These are phyloP conservation scores for Phytopythium delawarense DNA, from an alignment of 352 stramenopile genomes.

Conservation along the genomic window DNA sequence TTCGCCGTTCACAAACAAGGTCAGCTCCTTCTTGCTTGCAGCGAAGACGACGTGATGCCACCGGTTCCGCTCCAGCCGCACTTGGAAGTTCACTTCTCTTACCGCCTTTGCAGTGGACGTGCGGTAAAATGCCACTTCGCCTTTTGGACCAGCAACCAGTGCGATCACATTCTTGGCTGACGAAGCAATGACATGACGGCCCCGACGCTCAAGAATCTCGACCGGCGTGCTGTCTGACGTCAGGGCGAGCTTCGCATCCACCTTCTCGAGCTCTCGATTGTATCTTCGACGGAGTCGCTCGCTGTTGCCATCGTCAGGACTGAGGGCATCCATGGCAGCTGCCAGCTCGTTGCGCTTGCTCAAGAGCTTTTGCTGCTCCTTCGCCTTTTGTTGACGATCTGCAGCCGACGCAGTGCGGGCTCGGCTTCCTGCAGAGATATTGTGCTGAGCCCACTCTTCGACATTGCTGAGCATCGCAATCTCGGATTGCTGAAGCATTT, in stretches of 20 bases:
- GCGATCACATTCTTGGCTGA: conserved; percentile 49
- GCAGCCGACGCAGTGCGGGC: conserved; percentile 5
- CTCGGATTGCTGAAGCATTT: conserved; percentile 33
- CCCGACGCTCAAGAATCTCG: conserved; percentile 42
- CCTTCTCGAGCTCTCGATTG: conserved; percentile 55
- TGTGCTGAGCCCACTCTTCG: conserved; percentile 29
- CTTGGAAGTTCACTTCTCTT: conserved; percentile 46
- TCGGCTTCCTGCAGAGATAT: conserved; percentile 12
- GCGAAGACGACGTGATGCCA: conserved; percentile 64
- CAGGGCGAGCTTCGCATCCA: conserved; percentile 50
- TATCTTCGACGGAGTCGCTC: conserved; percentile 37
- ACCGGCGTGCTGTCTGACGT: conserved; percentile 45
- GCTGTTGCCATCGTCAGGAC: conserved; percentile 17
- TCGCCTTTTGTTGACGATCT: conserved; percentile 32
- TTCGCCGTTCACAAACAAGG: conserved; percentile 43
- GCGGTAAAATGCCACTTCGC: conserved; percentile 41
- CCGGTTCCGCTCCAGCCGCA: conserved; percentile 32
- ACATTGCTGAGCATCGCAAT: conserved; percentile 27
- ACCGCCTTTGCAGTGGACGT: conserved; percentile 16
- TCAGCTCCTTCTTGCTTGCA: conserved; percentile 41
- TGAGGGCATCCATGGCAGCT: conserved; percentile 19
- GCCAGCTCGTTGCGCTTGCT: conserved; percentile 48
- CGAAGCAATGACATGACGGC: conserved; percentile 60
- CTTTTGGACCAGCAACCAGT: conserved; percentile 24
- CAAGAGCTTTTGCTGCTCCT: conserved; percentile 56